Base-by-base conservation (phyloP, 2,329 filamentous ascomycete genomes). In the Penicillium palitans region DNA sequence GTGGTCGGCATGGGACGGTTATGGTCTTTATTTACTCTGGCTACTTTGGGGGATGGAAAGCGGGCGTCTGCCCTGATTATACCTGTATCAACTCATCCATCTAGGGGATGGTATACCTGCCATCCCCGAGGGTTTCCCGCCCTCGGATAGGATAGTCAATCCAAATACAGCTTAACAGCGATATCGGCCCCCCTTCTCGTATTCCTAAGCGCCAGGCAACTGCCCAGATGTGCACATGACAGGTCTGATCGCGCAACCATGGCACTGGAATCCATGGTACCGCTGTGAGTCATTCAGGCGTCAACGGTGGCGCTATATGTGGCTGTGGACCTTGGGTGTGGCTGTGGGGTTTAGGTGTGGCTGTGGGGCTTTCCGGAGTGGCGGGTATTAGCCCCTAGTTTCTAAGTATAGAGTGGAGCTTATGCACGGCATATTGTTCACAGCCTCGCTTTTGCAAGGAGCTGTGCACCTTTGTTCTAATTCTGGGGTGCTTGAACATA, bases 1-100 rank as follows among this genome's bases (percentile, higher is more conserved):
- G 70, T 64, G 68, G 61, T 66, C 60, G 70, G 65, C 65, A 68
- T 64, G 67, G 70, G 65, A 60, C 62, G 70, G 63, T 64, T 56
- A 50, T 67, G 57, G 58, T 65, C 61, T 59, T 57, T 64, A 53
- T 65, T 55, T 58, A 58, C 62, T 59, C 40, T 31, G 53, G 21
- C 52, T 50, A 56, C 25, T 56, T 50, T 46, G 39, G 37, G 42
- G 25, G 44, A 24, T 24, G 49, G 27, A 25, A 27, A 50, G 45
- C 45, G 35, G 52, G 52, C 52, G 45, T 41, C 51, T 58, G 45
- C 33, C 31, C 54, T 59, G 47, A 39, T 56, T 56, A 57, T 46
- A 57, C 25, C 59, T 63, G 42, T 58, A 51, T 60, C 54, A 57
- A 41, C 47, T 61, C 37, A 55, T 58, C 49, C 41, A 56, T 56